Base-by-base conservation (phyloP, 108 stramenopile species). In the Skeletonema marinoi region DNA sequence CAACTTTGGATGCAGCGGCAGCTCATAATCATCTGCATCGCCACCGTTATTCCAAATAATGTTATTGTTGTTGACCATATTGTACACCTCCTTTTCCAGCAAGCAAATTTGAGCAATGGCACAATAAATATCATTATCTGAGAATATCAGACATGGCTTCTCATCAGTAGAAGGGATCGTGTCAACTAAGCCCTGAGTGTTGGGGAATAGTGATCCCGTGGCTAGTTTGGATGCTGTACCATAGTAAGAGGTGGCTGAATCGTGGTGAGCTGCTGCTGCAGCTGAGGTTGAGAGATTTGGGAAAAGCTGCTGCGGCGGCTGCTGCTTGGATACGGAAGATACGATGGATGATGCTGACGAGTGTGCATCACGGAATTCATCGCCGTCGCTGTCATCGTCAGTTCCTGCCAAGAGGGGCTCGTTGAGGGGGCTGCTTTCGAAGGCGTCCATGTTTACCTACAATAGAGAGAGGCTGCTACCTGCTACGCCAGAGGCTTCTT, bases 221-320 rank as follows among this genome's bases (percentile, higher is more conserved):
- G 80, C 65, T 32, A 81, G 54, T 50, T 35, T 68, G 35, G 80
- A 81, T 31, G 69, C 80, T 50, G 65, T 74, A 6, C 80, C 80
- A 33, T 75, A 74, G 58, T 64, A 74, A 11, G 80, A 81, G 3
- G 80, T 50, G 30, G 39, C 19, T 48, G 68, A 25, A 29, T 44
- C 17, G 38, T 3, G 71, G 17, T n/a, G 64, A 38, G 21, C 4
- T 59, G 12, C 32, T 39, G 33, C 31, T 10, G 50, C 42, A 5
- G 63, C 2, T 11, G 38, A 44, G 11, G 36, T 10, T 61, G 12
- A 38, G 10, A 35, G 63, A 29, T 35, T n/a, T 38, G 70, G 19
- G 65, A 31, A 9, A 32, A 42, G 66, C 10, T 5, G 66, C 30
- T 0, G 9, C 44, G 33, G 19, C 21, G 42, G 39, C 36, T 8